Conservation (phyloP, 352 stramenopile genomes). For the Phytophthora tentaculata region DNA sequence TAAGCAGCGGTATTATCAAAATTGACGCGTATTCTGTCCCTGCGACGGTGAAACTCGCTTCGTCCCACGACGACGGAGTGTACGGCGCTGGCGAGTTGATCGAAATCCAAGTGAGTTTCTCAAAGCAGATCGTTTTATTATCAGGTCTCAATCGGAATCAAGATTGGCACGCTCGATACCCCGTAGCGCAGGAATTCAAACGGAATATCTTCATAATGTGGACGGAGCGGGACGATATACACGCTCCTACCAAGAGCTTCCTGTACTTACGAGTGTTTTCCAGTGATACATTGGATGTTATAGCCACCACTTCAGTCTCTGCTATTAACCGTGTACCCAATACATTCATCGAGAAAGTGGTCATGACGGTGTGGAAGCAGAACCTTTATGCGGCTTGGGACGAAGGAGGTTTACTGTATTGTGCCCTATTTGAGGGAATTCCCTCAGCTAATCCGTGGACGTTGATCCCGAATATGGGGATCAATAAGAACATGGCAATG, state of each 20-base stretch:
- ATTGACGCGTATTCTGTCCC: constrained; percentile 67
- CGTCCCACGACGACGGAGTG: constrained; percentile 46
- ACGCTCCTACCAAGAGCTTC: constrained; percentile 43
- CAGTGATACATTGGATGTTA: constrained; percentile 38
- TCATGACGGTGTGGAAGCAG: constrained; percentile 49
- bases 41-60: constrained; percentile 67
- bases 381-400: constrained; percentile 74
- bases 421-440: constrained; percentile 60
- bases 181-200: constrained; percentile 44
- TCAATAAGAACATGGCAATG: constrained; percentile 65
- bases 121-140: constrained; percentile 63
- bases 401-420: constrained; percentile 65
- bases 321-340: constrained; percentile 55
- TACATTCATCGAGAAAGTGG: constrained; percentile 61
- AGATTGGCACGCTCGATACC: constrained; percentile 53
- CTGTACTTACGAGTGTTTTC: constrained; percentile 68
- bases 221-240: constrained; percentile 60
- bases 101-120: constrained; percentile 72
- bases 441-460: constrained; percentile 47
- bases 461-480: constrained; percentile 66
- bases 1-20: constrained; percentile 38
- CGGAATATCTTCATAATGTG: constrained; percentile 68
- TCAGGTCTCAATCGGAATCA: constrained; percentile 71
- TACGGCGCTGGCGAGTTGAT: constrained; percentile 74
- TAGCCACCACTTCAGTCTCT: constrained; percentile 28